Percentiles rank a stretch among this genome's conserved stretches.
phyloP scores from a whole-genome alignment of 805 yeast species.

The Candida nanaspora region DNA sequence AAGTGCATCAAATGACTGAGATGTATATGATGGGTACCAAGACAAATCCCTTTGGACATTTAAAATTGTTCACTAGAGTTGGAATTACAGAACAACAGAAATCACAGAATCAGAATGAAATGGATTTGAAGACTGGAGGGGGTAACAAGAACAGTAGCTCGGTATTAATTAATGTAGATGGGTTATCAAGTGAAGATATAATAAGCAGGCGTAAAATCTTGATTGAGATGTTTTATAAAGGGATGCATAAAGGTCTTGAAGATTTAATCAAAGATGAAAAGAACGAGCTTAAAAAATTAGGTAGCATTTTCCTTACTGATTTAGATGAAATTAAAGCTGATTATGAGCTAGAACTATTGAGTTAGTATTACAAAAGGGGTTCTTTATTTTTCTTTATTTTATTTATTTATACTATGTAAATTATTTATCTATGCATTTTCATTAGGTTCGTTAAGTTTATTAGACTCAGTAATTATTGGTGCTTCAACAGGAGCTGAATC shows the following conservation, averaged over 20 bases:
- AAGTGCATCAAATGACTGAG: conserved; percentile 40
- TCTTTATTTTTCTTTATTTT: conserved; percentile 2
- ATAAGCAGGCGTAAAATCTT: conserved; percentile 47
- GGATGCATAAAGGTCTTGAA: conserved; percentile 43
- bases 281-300: conserved; percentile 11
- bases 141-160: neutral
- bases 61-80: conserved; percentile 46
- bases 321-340: conserved; percentile 10
- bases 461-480: neutral
- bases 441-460: neutral
- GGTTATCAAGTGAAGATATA: conserved; percentile 53
- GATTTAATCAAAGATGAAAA: conserved; percentile 49
- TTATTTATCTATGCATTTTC: neutral
- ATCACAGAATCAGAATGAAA: neutral
- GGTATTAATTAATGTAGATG: conserved; percentile 29
- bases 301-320: conserved; percentile 10
- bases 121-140: neutral
- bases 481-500: neutral
- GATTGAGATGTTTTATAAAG: conserved; percentile 42
- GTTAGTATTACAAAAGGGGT: too few species aligned
- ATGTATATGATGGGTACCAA: conserved; percentile 47
- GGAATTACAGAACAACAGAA: conserved; percentile 15
- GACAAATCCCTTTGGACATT: conserved; percentile 58
- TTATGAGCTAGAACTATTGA: conserved; percentile 9
- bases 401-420: neutral